Percentiles rank a stretch among this genome's conserved stretches.
Evolutionary conservation across 192 early-diverging fungal genomes (phyloP).

Genomic region (Entrophospora sp.): DNA sequence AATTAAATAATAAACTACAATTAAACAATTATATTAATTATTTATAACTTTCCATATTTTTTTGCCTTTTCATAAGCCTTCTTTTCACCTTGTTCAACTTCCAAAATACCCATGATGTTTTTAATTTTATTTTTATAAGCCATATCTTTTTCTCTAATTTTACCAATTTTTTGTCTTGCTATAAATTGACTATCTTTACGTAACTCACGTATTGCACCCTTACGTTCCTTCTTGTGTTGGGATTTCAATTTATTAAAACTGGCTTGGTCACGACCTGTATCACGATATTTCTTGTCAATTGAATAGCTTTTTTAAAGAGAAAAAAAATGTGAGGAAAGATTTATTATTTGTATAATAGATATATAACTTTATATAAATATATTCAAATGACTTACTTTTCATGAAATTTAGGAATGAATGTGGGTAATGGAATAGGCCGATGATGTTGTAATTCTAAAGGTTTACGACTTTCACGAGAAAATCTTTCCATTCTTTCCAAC

Average conservation of each 20-base stretch:
- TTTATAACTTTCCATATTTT: constrained; percentile 36
- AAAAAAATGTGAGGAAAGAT: neutral
- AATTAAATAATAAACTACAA: no score
- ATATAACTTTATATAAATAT: neutral
- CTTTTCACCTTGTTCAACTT: constrained; percentile 73
- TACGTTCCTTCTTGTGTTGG: constrained; percentile 86
- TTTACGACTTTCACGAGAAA: constrained; percentile 40
- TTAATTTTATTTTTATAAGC: constrained; percentile 88
- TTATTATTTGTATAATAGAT: neutral
- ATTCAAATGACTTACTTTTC: constrained; percentile 33
- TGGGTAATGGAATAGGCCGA: constrained; percentile 76
- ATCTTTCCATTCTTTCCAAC: constrained; percentile 43
- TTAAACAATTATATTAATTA: no score
- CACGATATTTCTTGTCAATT: constrained; percentile 73
- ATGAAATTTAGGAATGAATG: constrained; percentile 89
- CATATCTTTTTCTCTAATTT: constrained; percentile 68
- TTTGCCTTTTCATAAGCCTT: constrained; percentile 58
- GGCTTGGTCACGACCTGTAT: constrained; percentile 68
- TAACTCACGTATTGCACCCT: constrained; percentile 91
- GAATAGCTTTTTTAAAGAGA: constrained; percentile 53
- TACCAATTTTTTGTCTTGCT: constrained; percentile 57
- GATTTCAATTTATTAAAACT: constrained; percentile 67
- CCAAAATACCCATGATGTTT: constrained; percentile 76
- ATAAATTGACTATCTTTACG: constrained; percentile 90
- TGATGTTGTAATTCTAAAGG: constrained; percentile 80